phyloP scores from a whole-genome alignment of 768 basidiomycete species.

The Hortiboletus flavorubellus region DNA sequence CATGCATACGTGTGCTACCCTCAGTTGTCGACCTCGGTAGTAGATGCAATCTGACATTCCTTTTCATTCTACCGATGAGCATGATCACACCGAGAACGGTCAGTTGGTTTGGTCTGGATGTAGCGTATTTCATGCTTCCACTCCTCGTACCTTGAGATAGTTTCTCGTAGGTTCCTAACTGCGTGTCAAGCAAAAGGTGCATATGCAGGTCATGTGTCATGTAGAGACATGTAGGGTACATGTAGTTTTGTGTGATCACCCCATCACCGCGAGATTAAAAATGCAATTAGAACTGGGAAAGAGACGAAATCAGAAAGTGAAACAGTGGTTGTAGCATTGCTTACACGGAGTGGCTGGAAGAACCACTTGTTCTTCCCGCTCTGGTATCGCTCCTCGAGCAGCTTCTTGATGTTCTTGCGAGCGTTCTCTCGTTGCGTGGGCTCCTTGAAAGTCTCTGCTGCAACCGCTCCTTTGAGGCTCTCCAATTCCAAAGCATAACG shows the following conservation, averaged over 20 bases:
- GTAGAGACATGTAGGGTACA: slow-evolving; percentile 36
- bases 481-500: slow-evolving; percentile 98
- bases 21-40: slow-evolving; percentile 6
- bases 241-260: slow-evolving; percentile 34
- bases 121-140: background rate
- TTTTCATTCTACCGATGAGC: slow-evolving; percentile 10
- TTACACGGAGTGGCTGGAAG: slow-evolving; percentile 82
- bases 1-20: slow-evolving; percentile 13
- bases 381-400: slow-evolving; percentile 92
- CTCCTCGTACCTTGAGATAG: background rate
- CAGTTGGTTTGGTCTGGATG: background rate
- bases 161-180: background rate
- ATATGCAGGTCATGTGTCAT: slow-evolving; percentile 26
- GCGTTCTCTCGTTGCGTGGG: slow-evolving; percentile 90
- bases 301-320: slow-evolving; percentile 3
- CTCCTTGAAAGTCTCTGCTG: slow-evolving; percentile 94
- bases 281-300: slow-evolving; percentile 35
- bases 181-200: slow-evolving; percentile 7
- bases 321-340: slow-evolving; percentile 10
- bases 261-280: slow-evolving; percentile 9
- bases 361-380: slow-evolving; percentile 98
- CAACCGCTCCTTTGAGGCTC: slow-evolving; percentile 82
- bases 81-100: background rate
- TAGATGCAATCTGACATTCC: slow-evolving; percentile 25
- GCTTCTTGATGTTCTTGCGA: slow-evolving; percentile 95